Percentiles rank a stretch among this genome's conserved stretches.
These are phyloP conservation scores for Sordariomycetes sp. DNA, from an alignment of 2,329 filamentous ascomycete genomes.

Conservation along the genomic window DNA sequence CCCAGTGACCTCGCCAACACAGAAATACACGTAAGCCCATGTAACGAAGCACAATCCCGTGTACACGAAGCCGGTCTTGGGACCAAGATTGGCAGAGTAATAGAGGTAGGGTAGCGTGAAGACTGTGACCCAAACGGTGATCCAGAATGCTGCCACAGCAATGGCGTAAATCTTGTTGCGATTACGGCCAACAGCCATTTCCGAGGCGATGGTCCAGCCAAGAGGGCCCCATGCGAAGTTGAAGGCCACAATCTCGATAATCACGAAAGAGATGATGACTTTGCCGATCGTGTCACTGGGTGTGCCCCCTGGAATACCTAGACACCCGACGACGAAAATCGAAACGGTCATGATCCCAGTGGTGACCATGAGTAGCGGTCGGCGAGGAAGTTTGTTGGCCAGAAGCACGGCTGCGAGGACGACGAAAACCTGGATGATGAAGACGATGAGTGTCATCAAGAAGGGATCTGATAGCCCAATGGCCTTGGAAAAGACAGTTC, in stretches of 20 bases:
- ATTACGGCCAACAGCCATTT: constrained; percentile 38
- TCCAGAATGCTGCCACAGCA: constrained; percentile 31
- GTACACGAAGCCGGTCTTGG: constrained; percentile 28
- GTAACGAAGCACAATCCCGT: constrained; percentile 21
- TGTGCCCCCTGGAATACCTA: constrained; percentile 22
- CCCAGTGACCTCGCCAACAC: constrained; percentile 19
- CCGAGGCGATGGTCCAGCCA: constrained; percentile 30
- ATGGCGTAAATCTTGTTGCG: constrained; percentile 34
- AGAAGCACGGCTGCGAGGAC: constrained; percentile 26
- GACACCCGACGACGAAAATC: constrained; percentile 29
- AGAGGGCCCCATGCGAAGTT: constrained; percentile 34
- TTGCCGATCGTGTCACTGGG: constrained; percentile 20
- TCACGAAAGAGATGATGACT: constrained; percentile 30
- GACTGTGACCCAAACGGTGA: constrained; percentile 28
- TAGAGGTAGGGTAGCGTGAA: constrained; percentile 31
- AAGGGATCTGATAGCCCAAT: constrained; percentile 31
- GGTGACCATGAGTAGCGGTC: constrained; percentile 26
- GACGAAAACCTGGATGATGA: constrained; percentile 31
- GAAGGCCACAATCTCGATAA: constrained; percentile 31
- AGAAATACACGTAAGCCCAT: constrained; percentile 25
- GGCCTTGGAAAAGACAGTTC: constrained; percentile 29
- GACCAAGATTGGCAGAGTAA: constrained; percentile 25
- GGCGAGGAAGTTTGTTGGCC: constrained; percentile 28
- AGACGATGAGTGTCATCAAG: constrained; percentile 29
- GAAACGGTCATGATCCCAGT: constrained; percentile 27